Evolutionary conservation across 805 yeast genomes (phyloP).

Genomic region (Alloascoidea hylecoeti): DNA sequence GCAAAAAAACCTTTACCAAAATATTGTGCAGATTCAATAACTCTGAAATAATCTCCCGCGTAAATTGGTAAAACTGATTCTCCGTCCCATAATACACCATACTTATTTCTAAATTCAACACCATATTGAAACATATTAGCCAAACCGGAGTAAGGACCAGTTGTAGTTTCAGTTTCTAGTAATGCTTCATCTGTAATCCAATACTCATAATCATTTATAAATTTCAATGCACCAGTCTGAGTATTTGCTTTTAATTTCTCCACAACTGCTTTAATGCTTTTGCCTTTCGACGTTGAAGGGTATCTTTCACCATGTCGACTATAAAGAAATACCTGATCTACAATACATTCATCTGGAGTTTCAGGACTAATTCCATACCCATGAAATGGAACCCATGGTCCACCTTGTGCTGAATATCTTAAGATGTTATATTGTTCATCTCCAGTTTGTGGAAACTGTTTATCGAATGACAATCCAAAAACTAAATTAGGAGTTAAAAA

Average conservation of each 20-base stretch:
- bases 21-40: constrained; percentile 35
- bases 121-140: constrained; percentile 36
- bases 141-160: constrained; percentile 39
- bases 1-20: constrained; percentile 51
- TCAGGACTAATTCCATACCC: constrained; percentile 35
- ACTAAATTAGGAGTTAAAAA: too few relatives aligned
- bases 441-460: neutral
- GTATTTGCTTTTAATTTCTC: constrained; percentile 7
- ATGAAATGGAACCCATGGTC: constrained; percentile 31
- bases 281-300: constrained; percentile 14
- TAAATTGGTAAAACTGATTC: constrained; percentile 31
- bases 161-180: constrained; percentile 36
- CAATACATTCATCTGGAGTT: constrained; percentile 28
- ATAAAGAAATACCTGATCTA: constrained; percentile 34
- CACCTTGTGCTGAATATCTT: constrained; percentile 33
- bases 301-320: constrained; percentile 43
- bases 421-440: constrained; percentile 31
- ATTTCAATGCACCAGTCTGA: constrained; percentile 28
- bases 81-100: constrained; percentile 28
- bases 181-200: constrained; percentile 22
- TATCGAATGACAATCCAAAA: too few relatives aligned
- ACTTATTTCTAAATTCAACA: constrained; percentile 28
- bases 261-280: neutral
- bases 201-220: constrained; percentile 32
- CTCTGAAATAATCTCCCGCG: constrained; percentile 39